Evolutionary conservation across 2,329 filamentous ascomycete genomes (phyloP).

Genomic region (Clonostachys rosea): DNA sequence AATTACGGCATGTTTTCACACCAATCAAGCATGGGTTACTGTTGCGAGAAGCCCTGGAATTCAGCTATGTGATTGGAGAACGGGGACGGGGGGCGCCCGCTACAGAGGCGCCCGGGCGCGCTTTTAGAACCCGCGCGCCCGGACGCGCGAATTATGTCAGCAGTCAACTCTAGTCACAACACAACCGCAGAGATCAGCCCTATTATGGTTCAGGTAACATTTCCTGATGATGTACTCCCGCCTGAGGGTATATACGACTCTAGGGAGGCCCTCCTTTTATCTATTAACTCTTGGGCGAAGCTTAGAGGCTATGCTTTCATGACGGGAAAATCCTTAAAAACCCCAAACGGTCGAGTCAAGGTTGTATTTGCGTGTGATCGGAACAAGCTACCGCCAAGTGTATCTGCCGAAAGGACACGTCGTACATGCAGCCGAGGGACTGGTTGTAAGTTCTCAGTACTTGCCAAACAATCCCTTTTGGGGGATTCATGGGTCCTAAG

Average conservation of each 20-base stretch:
- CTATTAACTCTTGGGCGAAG: conserved; percentile 6
- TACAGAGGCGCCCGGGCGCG: not conserved
- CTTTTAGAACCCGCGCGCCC: not conserved
- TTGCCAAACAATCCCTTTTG: conserved; percentile 1
- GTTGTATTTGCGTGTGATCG: conserved; percentile 6
- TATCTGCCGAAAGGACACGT: not conserved
- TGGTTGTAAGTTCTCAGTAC: conserved; percentile 2
- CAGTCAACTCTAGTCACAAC: not conserved
- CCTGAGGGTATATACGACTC: conserved; percentile 4
- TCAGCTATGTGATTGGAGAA: too few relatives aligned
- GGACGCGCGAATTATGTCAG: not conserved
- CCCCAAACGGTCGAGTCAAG: conserved; percentile 3
- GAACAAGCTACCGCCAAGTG: not conserved
- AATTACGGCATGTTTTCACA: too few relatives aligned
- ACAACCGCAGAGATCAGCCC: not conserved
- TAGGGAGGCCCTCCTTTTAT: conserved; percentile 2
- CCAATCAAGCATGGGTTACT: too few relatives aligned
- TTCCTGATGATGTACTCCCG: conserved; percentile 5
- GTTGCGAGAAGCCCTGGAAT: too few relatives aligned
- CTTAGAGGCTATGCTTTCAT: conserved; percentile 7
- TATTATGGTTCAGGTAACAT: not conserved
- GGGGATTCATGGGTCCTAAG: conserved; percentile 1
- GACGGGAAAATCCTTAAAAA: conserved; percentile 7
- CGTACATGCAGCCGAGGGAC: not conserved
- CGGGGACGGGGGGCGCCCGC: not conserved